These are phyloP conservation scores for Lepidium sativum DNA, from an alignment of 345 rosid species.

Conservation along the genomic window DNA sequence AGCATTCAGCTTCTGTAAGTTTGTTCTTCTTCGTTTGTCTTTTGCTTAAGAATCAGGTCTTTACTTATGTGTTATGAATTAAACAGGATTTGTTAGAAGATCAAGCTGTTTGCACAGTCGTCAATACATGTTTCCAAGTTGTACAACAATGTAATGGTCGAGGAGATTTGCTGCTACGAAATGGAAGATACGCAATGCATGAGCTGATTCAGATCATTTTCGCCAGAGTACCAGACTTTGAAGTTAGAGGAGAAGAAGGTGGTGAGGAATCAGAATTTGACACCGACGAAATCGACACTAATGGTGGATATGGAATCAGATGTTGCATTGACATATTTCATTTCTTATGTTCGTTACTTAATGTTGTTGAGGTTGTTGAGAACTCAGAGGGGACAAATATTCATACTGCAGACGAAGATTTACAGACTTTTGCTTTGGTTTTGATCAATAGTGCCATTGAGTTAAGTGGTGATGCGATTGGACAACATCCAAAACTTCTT, in stretches of 20 bases:
- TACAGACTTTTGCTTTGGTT: conserved; percentile 47
- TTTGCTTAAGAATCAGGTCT: not conserved
- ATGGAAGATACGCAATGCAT: conserved; percentile 71
- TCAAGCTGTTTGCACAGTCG: conserved; percentile 67
- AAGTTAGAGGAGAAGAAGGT: conserved; percentile 32
- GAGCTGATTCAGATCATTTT: conserved; percentile 73
- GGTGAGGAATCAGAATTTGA: conserved; percentile 61
- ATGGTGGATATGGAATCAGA: conserved; percentile 55
- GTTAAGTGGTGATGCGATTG: conserved; percentile 70
- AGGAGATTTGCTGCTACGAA: conserved; percentile 79
- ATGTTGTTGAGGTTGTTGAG: conserved; percentile 62
- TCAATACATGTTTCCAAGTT: conserved; percentile 85
- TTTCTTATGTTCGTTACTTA: conserved; percentile 70
- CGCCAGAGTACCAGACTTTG: conserved; percentile 56
- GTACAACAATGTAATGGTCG: conserved; percentile 64
- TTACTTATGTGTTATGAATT: not conserved
- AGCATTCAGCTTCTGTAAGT: conserved; percentile 36
- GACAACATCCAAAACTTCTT: conserved; percentile 63
- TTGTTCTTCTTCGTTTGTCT: not conserved
- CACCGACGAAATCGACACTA: conserved; percentile 40
- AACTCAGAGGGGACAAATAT: conserved; percentile 40
- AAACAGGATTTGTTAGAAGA: conserved; percentile 44
- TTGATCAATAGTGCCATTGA: conserved; percentile 71
- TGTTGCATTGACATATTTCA: conserved; percentile 77
- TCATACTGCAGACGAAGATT: conserved; percentile 58